Evolutionary conservation across 2,329 filamentous ascomycete genomes (phyloP).

Genomic region (Nigrospora sphaerica): DNA sequence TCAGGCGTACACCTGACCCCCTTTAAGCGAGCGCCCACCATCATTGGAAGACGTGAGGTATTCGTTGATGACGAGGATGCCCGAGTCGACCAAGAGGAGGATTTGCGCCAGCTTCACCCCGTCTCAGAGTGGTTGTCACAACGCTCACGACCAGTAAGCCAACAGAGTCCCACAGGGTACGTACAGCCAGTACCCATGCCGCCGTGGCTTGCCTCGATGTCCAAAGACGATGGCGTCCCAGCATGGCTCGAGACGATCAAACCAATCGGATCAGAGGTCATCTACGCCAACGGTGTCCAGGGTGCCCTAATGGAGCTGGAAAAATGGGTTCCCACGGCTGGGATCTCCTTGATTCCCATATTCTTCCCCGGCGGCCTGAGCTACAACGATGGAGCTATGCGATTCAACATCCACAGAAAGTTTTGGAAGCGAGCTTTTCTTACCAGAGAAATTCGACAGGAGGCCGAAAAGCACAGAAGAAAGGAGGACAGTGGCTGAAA

Average conservation of each 20-base stretch:
- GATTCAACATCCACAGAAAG: slow-evolving; percentile 7
- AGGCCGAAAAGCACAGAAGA: slow-evolving; percentile 4
- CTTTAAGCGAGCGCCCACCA: slow-evolving; percentile 5
- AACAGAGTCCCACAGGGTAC: too few species aligned
- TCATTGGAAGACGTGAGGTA: slow-evolving; percentile 6
- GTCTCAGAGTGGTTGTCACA: too few species aligned
- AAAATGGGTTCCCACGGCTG: slow-evolving; percentile 10
- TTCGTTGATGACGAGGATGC: slow-evolving; percentile 4
- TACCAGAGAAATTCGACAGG: slow-evolving; percentile 3
- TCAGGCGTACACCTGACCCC: background rate
- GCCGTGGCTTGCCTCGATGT: slow-evolving; percentile 3
- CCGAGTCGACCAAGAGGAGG: background rate
- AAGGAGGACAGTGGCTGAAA: background rate
- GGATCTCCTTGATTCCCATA: slow-evolving; percentile 6
- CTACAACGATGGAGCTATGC: slow-evolving; percentile 4
- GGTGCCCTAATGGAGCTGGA: slow-evolving; percentile 10
- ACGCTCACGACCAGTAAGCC: too few species aligned
- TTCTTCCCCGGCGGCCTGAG: slow-evolving; percentile 6
- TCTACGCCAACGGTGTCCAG: slow-evolving; percentile 8
- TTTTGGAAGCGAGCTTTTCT: slow-evolving; percentile 8
- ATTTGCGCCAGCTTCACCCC: too few species aligned
- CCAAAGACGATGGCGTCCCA: slow-evolving; percentile 3
- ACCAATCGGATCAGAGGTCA: background rate
- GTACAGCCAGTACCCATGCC: background rate
- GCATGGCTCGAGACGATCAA: slow-evolving; percentile 4